These are phyloP conservation scores for Termitomyces sp. DNA, from an alignment of 768 basidiomycete species.

Conservation along the genomic window DNA sequence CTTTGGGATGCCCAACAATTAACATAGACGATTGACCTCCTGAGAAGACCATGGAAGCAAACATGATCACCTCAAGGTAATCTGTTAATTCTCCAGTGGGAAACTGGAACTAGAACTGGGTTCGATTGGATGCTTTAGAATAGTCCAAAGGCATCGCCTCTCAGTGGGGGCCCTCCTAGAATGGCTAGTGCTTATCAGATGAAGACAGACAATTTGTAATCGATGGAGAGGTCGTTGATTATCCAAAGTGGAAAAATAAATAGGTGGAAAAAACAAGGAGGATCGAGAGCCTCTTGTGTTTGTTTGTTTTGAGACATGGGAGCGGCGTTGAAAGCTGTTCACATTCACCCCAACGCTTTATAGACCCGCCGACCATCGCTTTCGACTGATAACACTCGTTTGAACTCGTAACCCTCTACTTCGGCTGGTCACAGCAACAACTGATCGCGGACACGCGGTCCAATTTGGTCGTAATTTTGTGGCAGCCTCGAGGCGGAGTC, in stretches of 20 bases:
- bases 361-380: conserved; percentile 1
- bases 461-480: conserved; percentile 10
- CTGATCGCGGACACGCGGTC: conserved; percentile 14
- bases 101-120: background rate
- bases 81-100: background rate
- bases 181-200: conserved; percentile 6
- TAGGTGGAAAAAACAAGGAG: background rate
- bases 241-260: background rate
- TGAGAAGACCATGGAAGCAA: background rate
- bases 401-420: conserved; percentile 11
- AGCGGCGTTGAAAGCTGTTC: conserved; percentile 8
- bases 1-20: background rate
- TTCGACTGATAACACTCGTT: conserved; percentile 15
- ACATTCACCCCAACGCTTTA: background rate
- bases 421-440: conserved; percentile 5
- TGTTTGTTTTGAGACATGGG: conserved; percentile 12
- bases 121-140: background rate
- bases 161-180: background rate
- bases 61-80: background rate
- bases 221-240: background rate
- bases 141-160: background rate
- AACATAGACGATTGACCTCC: background rate
- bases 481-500: conserved; percentile 20
- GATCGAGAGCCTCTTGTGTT: background rate
- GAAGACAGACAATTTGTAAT: background rate